Evolutionary conservation across 352 stramenopile species (phyloP), one percentile per base, ranked within the genome.

Genomic region (Phytophthora pistaciae): DNA sequence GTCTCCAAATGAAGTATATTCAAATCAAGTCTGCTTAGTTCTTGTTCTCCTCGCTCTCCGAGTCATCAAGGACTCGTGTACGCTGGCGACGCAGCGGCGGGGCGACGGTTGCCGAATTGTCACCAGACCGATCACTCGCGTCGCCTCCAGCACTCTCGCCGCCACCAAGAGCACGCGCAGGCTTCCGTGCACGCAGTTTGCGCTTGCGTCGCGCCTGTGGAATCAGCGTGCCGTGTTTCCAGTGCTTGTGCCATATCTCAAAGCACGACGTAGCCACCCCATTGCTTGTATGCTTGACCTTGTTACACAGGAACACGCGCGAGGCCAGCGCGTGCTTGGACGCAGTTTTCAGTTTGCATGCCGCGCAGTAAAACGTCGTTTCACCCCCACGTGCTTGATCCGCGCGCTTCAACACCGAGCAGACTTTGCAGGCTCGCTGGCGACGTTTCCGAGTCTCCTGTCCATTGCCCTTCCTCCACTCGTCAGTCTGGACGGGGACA

Each of bases 301-400:
- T 64, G 29, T 69, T 69, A 21, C 63, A 64, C 13, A 64, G 23
- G n/a, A 64, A 59, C 10, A 70, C 63, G 21, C 27, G 20, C 3
- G 54, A 23, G 6, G 31, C 44, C 23, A 46, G 16, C 0, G 63
- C 55, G 13, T 55, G 13, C n/a, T 5, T 64, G 0, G 42, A 70
- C 23, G 50, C 5, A 5, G 55, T 36, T 48, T 64, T 64, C 1
- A 64, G 33, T 33, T 64, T 64, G 46, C 55, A 64, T 9, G 18
- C 16, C 38, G 38, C 50, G 5, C 13, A 67, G 18, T 42, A 67
- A 13, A 56, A 60, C 4, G 49, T 60, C 5, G 55, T 56, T 36
- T 60, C 55, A 0, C 55, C 63, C 3, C 54, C 63, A 9, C 38
- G 36, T 23, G 6, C 10, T 23, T 61, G 13, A 38, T 49, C 16